These are phyloP conservation scores for Apophysomyces ossiformis DNA, from an alignment of 371 early-diverging fungal genomes.

Conservation along the genomic window DNA sequence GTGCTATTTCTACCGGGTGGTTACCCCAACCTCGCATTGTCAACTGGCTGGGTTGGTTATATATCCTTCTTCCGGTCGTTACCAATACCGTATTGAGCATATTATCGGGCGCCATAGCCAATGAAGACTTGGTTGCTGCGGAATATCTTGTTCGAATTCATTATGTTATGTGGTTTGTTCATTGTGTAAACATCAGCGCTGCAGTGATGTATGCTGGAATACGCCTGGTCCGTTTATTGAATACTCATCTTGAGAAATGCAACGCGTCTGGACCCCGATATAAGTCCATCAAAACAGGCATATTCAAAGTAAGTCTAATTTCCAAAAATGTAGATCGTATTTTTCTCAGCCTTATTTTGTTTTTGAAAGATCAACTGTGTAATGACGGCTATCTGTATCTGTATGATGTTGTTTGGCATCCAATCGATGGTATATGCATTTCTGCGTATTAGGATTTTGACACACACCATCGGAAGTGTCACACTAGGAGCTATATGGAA, in stretches of 20 bases:
- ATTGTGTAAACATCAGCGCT: constrained; percentile 29
- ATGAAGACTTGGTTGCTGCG: constrained; percentile 27
- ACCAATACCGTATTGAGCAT: constrained; percentile 42
- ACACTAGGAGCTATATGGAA: constrained; percentile 32
- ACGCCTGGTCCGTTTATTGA: constrained; percentile 38
- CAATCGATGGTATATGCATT: constrained; percentile 36
- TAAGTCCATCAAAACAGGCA: constrained; percentile 42
- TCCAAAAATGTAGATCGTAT: not conserved
- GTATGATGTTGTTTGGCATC: constrained; percentile 30
- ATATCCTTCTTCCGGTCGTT: constrained; percentile 42
- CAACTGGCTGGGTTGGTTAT: constrained; percentile 38
- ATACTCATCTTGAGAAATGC: constrained; percentile 37
- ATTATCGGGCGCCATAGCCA: constrained; percentile 43
- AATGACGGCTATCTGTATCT: constrained; percentile 24
- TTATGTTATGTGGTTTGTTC: constrained; percentile 52
- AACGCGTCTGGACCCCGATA: constrained; percentile 39
- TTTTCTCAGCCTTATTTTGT: not conserved
- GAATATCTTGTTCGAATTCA: constrained; percentile 37
- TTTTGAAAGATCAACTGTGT: constrained; percentile 21
- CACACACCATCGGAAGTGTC: constrained; percentile 22
- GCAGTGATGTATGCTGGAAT: constrained; percentile 43
- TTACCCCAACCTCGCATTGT: constrained; percentile 46
- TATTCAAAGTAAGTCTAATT: constrained; percentile 35
- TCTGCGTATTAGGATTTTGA: constrained; percentile 31
- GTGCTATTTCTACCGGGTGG: constrained; percentile 47